Percentiles rank a stretch among this genome's conserved stretches.
These are phyloP conservation scores for Heracleum sosnowskyi DNA, from an alignment of 129 eudicot genomes.

Conservation along the genomic window DNA sequence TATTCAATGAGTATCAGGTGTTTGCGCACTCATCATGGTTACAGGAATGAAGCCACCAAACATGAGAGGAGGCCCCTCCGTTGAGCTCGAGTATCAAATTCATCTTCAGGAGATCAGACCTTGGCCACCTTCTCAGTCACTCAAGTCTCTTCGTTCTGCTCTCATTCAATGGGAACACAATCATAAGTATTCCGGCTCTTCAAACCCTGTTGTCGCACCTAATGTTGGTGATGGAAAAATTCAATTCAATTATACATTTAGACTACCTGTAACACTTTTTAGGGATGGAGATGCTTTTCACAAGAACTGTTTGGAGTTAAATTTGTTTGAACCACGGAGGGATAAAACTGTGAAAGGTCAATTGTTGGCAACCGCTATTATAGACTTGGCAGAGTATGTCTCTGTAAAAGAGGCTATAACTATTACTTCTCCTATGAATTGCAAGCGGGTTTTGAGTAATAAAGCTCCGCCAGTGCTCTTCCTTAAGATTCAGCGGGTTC, in stretches of 20 bases:
- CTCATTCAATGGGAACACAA: constrained; percentile 78
- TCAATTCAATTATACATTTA: constrained; percentile 66
- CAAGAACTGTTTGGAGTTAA: constrained; percentile 65
- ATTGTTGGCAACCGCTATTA: constrained; percentile 55
- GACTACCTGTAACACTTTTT: constrained; percentile 44
- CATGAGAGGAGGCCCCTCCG: constrained; percentile 37
- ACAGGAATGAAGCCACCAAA: constrained; percentile 42
- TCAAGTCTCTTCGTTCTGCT: constrained; percentile 55
- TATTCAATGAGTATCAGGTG: constrained; percentile 1
- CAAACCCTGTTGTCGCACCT: constrained; percentile 46
- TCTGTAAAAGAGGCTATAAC: constrained; percentile 41
- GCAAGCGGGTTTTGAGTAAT: constrained; percentile 66
- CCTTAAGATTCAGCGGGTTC: constrained; percentile 47
- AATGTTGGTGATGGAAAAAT: constrained; percentile 64
- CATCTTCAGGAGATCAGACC: constrained; percentile 78
- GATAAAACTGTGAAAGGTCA: constrained; percentile 75
- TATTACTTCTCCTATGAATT: constrained; percentile 56
- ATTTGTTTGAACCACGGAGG: constrained; percentile 72
- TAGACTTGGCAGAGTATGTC: constrained; percentile 85
- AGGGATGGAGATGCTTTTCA: constrained; percentile 48
- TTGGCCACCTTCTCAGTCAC: constrained; percentile 88
- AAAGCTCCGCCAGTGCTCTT: constrained; percentile 59
- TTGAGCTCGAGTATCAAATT: constrained; percentile 54
- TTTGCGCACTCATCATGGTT: constrained; percentile 40
- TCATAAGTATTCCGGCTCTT: constrained; percentile 55